Conservation (phyloP, 2,329 filamentous ascomycete species). For the Paradendryphiella salina region DNA sequence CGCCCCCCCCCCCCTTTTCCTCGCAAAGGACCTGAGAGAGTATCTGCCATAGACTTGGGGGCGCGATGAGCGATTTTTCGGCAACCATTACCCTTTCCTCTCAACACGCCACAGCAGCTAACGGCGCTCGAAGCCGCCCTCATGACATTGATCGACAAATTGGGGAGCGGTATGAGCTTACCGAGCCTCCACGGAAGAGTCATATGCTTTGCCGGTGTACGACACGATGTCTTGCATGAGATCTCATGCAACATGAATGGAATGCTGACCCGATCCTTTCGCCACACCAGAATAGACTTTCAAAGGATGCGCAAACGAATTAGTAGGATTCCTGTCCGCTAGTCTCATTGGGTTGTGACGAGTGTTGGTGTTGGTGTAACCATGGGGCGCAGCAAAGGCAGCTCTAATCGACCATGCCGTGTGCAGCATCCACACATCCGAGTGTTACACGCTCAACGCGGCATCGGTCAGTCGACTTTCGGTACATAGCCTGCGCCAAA, state of each 20-base stretch:
- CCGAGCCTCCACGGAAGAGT: slow-evolving; percentile 8
- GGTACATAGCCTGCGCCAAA: slow-evolving; percentile 16
- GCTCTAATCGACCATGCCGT: slow-evolving; percentile 6
- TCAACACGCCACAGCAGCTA: slow-evolving; percentile 1
- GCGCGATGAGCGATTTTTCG: background rate
- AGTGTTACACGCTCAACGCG: slow-evolving; percentile 8
- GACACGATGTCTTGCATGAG: slow-evolving; percentile 14
- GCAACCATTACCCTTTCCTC: background rate
- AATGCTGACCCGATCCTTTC: slow-evolving; percentile 4
- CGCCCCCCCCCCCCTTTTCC: background rate
- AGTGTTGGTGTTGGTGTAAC: slow-evolving; percentile 13
- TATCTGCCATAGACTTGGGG: background rate
- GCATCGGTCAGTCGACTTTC: slow-evolving; percentile 18
- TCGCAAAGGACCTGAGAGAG: background rate
- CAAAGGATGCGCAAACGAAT: background rate
- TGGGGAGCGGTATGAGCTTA: background rate
- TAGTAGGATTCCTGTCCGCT: slow-evolving; percentile 2
- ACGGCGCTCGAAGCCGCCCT: background rate
- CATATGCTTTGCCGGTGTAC: slow-evolving; percentile 8
- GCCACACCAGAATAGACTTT: slow-evolving; percentile 2
- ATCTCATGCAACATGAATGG: background rate
- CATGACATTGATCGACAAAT: slow-evolving; percentile 4
- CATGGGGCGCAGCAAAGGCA: slow-evolving; percentile 16
- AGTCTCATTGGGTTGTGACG: slow-evolving; percentile 1
- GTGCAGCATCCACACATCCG: slow-evolving; percentile 2